Base-by-base conservation (phyloP, 2,329 filamentous ascomycete species). In the Juglanconis juglandina region DNA sequence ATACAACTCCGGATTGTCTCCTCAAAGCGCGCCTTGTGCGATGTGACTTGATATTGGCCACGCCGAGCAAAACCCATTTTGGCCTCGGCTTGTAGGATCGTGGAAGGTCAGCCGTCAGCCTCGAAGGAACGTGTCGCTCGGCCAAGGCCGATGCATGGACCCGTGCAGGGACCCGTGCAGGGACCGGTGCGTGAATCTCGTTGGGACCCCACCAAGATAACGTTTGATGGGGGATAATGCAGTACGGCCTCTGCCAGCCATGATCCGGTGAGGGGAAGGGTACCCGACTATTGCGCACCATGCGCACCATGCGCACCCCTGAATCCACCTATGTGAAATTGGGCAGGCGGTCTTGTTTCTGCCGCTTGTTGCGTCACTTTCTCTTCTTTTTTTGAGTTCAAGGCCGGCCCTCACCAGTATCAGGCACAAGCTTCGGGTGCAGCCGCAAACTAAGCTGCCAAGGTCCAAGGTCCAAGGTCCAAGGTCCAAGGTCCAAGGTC, bases 331-430 rank as follows among this genome's bases (percentile, higher is more conserved):
- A 24, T 24, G 24, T 24, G 11, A 17, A 35, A 8, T 37, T 39
- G 2, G 41, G 61, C 14, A 63, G 52, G 61, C 61, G 61, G 61
- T 58, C 32, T 34, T 6, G 13, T 13, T 58, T 61, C 54, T 63
- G 61, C 61, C 48, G 35, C n/a, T 4, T 24, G 3, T 53, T 58
- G 58, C 61, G 58, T 61, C 58, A 63, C 58, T 61, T 58, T 61
- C 52, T 46, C 48, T 37, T 30, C n/a, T 33, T 8, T 32, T 50
- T 13, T 3, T 9, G 34, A 59, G 58, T 35, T 57, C 48, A 57
- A 51, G 49, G 47, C 44, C 32, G 44, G 47, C 53, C 17, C 53
- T 37, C 47, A 52, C 39, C 47, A 30, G 14, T 14, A 10, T 46
- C 39, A 49, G 4, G 37, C 8, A 9, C 48, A 37, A 30, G 24